A percentile compares a stretch with the other conserved stretches of the same genome.
phyloP scores from a whole-genome alignment of 495 filamentous ascomycete genomes.

The Podospora pseudopauciseta region DNA sequence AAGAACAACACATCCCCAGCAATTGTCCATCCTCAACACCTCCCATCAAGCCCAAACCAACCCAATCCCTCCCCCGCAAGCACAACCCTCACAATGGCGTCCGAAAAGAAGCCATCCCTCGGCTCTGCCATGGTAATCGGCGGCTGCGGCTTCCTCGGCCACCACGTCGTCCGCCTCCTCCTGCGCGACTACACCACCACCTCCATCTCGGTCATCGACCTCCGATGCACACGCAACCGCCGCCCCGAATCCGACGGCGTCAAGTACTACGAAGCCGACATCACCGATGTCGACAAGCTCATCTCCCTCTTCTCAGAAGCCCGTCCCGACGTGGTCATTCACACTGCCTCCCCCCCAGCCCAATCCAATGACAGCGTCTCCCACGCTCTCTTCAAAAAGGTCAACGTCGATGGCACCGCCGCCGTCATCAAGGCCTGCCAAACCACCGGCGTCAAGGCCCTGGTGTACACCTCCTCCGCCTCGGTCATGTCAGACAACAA shows the following conservation, averaged over 20 bases:
- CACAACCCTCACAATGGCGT: slow-evolving; percentile 28
- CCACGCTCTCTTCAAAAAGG: slow-evolving; percentile 67
- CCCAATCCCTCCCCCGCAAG: background rate
- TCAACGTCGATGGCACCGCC: slow-evolving; percentile 89
- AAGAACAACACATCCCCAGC: background rate
- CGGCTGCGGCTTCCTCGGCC: slow-evolving; percentile 68
- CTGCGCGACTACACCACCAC: slow-evolving; percentile 52
- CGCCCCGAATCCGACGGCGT: slow-evolving; percentile 62
- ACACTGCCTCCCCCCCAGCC: slow-evolving; percentile 79
- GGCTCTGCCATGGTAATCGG: slow-evolving; percentile 63
- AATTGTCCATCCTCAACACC: background rate
- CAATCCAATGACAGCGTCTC: slow-evolving; percentile 43
- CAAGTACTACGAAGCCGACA: slow-evolving; percentile 79
- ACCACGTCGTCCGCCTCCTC: slow-evolving; percentile 62
- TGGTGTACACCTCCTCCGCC: slow-evolving; percentile 92
- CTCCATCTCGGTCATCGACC: slow-evolving; percentile 78
- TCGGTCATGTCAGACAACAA: slow-evolving; percentile 80
- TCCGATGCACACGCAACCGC: slow-evolving; percentile 72
- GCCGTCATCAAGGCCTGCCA: slow-evolving; percentile 72
- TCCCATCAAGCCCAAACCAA: background rate
- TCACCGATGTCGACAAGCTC: slow-evolving; percentile 68
- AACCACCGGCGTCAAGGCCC: slow-evolving; percentile 75
- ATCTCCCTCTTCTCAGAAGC: slow-evolving; percentile 61
- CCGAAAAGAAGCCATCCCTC: slow-evolving; percentile 42
- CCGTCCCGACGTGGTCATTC: slow-evolving; percentile 86